phyloP scores from a whole-genome alignment of 164 flowering plant species.

The Akebia trifoliata region DNA sequence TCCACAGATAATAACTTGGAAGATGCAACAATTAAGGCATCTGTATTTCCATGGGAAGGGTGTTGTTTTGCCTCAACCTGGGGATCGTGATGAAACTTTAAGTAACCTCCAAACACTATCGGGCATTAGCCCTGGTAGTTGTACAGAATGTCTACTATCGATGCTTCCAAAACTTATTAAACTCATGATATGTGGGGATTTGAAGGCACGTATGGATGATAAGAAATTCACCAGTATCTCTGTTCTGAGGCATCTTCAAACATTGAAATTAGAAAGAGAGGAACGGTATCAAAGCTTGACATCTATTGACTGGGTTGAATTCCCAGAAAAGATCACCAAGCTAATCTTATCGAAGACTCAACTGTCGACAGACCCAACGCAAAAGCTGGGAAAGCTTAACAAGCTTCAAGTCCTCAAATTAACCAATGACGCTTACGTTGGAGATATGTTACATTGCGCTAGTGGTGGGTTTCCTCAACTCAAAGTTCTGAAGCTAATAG shows the following conservation, averaged over 20 bases:
- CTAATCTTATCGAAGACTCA: neutral
- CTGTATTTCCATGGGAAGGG: neutral
- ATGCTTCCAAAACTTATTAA: conserved; percentile 14
- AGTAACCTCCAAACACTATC: conserved; percentile 19
- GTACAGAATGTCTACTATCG: conserved; percentile 6
- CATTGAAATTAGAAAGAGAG: neutral
- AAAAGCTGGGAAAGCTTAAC: conserved; percentile 19
- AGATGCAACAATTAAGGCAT: conserved; percentile 17
- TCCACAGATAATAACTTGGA: conserved; percentile 11
- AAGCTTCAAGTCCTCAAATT: conserved; percentile 7
- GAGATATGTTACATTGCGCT: conserved; percentile 18
- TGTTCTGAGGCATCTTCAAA: neutral
- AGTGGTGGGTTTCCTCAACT: conserved; percentile 22
- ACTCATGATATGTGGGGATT: neutral
- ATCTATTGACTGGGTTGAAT: conserved; percentile 3
- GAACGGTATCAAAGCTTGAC: neutral
- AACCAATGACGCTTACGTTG: neutral
- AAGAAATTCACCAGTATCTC: neutral
- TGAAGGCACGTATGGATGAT: neutral
- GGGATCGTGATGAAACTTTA: neutral
- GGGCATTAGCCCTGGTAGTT: neutral
- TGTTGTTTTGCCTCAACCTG: neutral
- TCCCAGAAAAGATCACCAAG: conserved; percentile 17
- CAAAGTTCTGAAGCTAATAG: neutral
- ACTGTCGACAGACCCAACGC: conserved; percentile 20